These are phyloP conservation scores for Yamagishiella unicocca DNA, from an alignment of 139 green algal species.

Conservation along the genomic window DNA sequence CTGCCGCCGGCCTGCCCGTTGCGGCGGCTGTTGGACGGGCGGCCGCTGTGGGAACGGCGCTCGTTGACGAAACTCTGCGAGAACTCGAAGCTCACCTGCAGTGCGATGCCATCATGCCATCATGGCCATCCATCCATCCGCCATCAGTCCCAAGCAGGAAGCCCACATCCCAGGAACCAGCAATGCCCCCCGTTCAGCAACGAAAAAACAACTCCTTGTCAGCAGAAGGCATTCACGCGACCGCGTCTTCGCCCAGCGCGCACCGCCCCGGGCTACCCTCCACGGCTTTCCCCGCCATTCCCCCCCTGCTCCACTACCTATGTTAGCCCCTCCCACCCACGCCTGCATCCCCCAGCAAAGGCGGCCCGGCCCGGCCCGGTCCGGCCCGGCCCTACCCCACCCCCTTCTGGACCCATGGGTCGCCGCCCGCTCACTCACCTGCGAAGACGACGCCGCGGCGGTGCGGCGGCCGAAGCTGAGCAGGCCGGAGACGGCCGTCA, in stretches of 20 bases:
- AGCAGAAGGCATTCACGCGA: not conserved
- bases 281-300: too few relatives aligned
- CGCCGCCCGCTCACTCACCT: too few relatives aligned
- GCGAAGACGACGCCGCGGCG: not conserved
- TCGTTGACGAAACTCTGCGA: not conserved
- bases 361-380: too few relatives aligned
- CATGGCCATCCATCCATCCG: not conserved
- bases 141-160: not conserved
- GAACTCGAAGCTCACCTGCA: conserved; percentile 25
- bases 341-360: too few relatives aligned
- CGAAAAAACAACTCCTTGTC: not conserved
- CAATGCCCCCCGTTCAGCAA: not conserved
- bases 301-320: too few relatives aligned
- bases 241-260: not conserved
- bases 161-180: not conserved
- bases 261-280: not conserved
- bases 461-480: not conserved
- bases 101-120: not conserved
- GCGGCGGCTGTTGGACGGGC: not conserved
- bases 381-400: too few relatives aligned
- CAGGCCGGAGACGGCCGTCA: not conserved
- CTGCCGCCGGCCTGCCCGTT: not conserved
- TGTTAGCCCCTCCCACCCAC: too few relatives aligned
- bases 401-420: too few relatives aligned
- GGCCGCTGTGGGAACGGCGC: not conserved